These are phyloP conservation scores for Colletotrichum eremochloae DNA, from an alignment of 2,329 filamentous ascomycete genomes.

Conservation along the genomic window DNA sequence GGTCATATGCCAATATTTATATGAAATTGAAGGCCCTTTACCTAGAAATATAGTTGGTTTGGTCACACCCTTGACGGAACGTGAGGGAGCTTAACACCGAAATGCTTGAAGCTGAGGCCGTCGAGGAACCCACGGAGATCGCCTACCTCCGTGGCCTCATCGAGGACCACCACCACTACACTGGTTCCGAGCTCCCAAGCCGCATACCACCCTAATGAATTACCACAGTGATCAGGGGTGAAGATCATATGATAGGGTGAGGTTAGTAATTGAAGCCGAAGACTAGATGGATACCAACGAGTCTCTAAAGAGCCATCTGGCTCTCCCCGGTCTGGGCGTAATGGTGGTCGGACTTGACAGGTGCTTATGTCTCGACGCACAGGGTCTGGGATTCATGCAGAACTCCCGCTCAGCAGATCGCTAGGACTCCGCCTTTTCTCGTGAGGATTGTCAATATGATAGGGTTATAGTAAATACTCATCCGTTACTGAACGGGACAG, in stretches of 20 bases:
- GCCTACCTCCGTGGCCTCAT: slow-evolving; percentile 91
- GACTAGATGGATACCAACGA: neutral
- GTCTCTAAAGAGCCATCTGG: neutral
- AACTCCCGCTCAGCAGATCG: neutral
- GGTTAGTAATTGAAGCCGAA: neutral
- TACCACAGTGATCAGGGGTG: no score
- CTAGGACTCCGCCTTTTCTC: neutral
- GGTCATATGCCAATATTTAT: neutral
- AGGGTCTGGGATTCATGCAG: neutral
- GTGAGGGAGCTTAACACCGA: slow-evolving; percentile 84
- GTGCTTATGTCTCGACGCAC: neutral
- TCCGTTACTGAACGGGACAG: neutral
- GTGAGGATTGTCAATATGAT: neutral
- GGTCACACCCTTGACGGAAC: neutral
- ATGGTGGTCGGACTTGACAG: neutral
- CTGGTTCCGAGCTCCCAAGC: neutral
- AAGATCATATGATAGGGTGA: neutral
- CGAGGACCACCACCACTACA: slow-evolving; percentile 94
- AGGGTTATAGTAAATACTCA: no score
- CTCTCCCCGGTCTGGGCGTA: no score
- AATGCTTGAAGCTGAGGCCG: slow-evolving; percentile 90
- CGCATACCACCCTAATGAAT: neutral
- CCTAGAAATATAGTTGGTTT: neutral
- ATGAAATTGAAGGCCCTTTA: neutral
- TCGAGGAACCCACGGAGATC: slow-evolving; percentile 90